Base-by-base conservation (phyloP, 148 eudicot species). In the Persicaria tinctoria region DNA sequence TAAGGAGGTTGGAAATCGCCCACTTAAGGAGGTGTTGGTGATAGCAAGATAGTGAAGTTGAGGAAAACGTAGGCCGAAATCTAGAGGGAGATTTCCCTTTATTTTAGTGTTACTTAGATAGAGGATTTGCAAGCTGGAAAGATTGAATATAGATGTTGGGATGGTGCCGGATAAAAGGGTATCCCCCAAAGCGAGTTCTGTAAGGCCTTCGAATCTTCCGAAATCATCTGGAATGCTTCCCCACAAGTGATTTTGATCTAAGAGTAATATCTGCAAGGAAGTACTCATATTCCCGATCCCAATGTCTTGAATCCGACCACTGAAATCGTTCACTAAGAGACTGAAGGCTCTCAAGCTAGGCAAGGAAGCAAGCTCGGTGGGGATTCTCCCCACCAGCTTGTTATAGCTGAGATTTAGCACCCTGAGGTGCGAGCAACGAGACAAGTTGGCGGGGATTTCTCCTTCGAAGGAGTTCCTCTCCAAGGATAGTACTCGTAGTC, bases 131-230 rank as follows among this genome's bases (percentile, higher is more conserved):
- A 82, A 54, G 8, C 6, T 13, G 6, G 84, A 78, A 13, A 75
- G 76, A 53, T 82, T 82, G 41, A 47, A 82, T 4, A 81, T 74
- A 4, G 80, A 74, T 66, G 74, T 70, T 4, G 84, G 84, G 53
- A 78, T 38, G 6, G 0, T 23, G 16, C 84, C 84, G 5, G 73
- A 41, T 6, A 82, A 53, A 48, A 57, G 45, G 56, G 78, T 53
- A 14, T 14, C 57, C 16, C 57, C 57, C 57, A 53, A 53, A 14
- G 57, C 10, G 16, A 53, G 57, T 9, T 8, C 10, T 0, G 57
- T 53, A 9, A 53, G 57, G 57, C 57, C 12, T 9, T 14, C 16
- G 57, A 53, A 14, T 53, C 57, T 53, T 14, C 57, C 57, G 16
- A 53, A 14, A 53, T 14, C 16, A 53, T 9, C 57, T 9, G 57